Conservation (phyloP, 2,329 filamentous ascomycete genomes). For the Lachnellula occidentalis region DNA sequence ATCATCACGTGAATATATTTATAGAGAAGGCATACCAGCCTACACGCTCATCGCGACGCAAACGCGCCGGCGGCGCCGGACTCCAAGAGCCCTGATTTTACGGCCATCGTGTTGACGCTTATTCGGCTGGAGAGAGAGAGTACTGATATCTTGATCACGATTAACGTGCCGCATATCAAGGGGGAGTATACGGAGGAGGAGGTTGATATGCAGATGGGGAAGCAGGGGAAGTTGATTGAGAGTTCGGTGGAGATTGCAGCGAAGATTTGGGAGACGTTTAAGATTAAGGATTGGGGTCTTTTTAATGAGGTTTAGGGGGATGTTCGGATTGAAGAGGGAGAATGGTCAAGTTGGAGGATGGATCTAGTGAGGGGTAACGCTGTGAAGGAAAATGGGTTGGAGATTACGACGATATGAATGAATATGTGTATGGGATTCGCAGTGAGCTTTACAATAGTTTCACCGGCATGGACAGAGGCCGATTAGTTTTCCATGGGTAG, state of each 20-base stretch:
- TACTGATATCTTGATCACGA: constrained; percentile 78
- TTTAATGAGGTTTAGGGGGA: constrained; percentile 38
- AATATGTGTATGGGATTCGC: background rate
- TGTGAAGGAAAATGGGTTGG: background rate
- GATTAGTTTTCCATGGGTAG: background rate
- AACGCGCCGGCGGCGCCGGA: constrained; percentile 35
- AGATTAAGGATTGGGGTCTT: constrained; percentile 74
- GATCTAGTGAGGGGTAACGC: background rate
- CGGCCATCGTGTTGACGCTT: constrained; percentile 71
- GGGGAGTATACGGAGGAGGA: constrained; percentile 69
- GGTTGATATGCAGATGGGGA: constrained; percentile 60
- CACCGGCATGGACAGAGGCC: background rate
- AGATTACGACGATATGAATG: background rate
- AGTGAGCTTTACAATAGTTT: background rate
- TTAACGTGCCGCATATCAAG: constrained; percentile 81
- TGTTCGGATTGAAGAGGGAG: background rate
- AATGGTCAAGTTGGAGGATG: background rate
- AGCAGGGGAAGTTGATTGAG: constrained; percentile 62
- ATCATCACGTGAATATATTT: constrained; percentile 6
- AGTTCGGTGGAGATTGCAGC: constrained; percentile 63
- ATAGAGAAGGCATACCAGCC: constrained; percentile 49
- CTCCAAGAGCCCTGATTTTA: constrained; percentile 47
- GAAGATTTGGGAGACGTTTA: constrained; percentile 65
- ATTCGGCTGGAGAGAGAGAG: constrained; percentile 67
- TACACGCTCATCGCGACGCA: constrained; percentile 68